Evolutionary conservation across 2,329 filamentous ascomycete species (phyloP).

Genomic region (Talaromyces sp.): DNA sequence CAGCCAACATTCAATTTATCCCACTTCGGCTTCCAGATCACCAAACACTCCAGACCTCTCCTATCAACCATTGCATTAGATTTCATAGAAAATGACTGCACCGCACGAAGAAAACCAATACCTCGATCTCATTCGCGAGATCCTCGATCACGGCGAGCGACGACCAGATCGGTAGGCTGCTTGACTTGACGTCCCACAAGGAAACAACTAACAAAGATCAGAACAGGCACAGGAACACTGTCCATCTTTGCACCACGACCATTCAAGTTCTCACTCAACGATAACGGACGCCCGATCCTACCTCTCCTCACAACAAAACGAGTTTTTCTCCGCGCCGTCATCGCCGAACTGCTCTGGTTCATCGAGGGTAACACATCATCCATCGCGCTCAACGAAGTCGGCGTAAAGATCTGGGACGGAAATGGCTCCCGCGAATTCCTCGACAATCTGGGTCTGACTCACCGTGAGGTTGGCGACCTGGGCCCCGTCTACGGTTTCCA

Average conservation of each 20-base stretch:
- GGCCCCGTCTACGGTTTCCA: constrained; percentile 98
- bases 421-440: constrained; percentile 91
- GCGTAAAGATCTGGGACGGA: constrained; percentile 97
- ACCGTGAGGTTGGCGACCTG: constrained; percentile 83
- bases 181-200: not conserved
- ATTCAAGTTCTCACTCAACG: constrained; percentile 74
- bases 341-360: constrained; percentile 96
- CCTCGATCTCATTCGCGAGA: constrained; percentile 80
- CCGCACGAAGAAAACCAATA: constrained; percentile 91
- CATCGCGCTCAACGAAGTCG: constrained; percentile 69
- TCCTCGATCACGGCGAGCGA: constrained; percentile 78
- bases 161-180: constrained; percentile 72
- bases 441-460: constrained; percentile 75
- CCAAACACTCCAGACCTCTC: not conserved
- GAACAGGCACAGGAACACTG: constrained; percentile 89
- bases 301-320: constrained; percentile 97
- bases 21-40: constrained; percentile 1
- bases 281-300: constrained; percentile 61
- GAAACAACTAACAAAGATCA: constrained; percentile 32
- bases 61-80: not conserved
- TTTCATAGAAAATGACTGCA: not conserved
- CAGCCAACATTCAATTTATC: not conserved
- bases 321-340: constrained; percentile 85
- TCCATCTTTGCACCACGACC: constrained; percentile 85
- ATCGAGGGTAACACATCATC: constrained; percentile 81